phyloP scores from a whole-genome alignment of 1,139 yeast genomes.

The Debaryomyces sp. region DNA sequence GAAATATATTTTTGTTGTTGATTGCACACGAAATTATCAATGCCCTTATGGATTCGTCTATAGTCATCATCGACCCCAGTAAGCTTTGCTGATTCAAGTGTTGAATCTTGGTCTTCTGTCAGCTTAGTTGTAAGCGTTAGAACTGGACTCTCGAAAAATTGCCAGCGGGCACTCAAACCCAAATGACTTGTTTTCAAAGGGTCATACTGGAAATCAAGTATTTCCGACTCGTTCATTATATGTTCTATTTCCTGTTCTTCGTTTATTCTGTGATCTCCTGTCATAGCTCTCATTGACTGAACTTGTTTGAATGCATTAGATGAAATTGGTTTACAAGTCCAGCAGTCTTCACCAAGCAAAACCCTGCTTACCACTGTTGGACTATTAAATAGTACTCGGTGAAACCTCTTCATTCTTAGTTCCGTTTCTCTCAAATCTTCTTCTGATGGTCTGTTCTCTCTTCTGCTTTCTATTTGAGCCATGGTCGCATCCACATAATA shows the following conservation, averaged over 20 bases:
- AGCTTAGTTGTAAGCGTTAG: slow-evolving; percentile 13
- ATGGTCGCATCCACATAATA: slow-evolving; percentile 35
- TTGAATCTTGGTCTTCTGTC: slow-evolving; percentile 6
- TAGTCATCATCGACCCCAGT: slow-evolving; percentile 41
- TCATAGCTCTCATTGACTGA: slow-evolving; percentile 45
- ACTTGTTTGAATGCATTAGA: slow-evolving; percentile 52
- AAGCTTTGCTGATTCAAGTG: slow-evolving; percentile 21
- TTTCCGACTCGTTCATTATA: slow-evolving; percentile 38
- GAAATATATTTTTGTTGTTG: not conserved
- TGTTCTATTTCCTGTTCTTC: slow-evolving; percentile 27
- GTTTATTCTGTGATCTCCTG: slow-evolving; percentile 46
- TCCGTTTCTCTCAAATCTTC: slow-evolving; percentile 4
- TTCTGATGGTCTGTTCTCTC: slow-evolving; percentile 10
- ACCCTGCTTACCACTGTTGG: slow-evolving; percentile 32
- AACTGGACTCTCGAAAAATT: slow-evolving; percentile 38
- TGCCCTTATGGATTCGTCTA: slow-evolving; percentile 33
- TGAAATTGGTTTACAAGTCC: slow-evolving; percentile 53
- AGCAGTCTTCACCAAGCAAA: slow-evolving; percentile 51
- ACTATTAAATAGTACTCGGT: slow-evolving; percentile 24
- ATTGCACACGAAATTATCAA: slow-evolving; percentile 5
- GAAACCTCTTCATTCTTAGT: slow-evolving; percentile 19
- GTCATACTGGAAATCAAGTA: slow-evolving; percentile 38
- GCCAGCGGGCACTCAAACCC: slow-evolving; percentile 49
- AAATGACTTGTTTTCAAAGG: slow-evolving; percentile 43
- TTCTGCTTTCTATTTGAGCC: slow-evolving; percentile 26